These are phyloP conservation scores for Tephrocybe sp. DNA, from an alignment of 768 basidiomycete species.

Conservation along the genomic window DNA sequence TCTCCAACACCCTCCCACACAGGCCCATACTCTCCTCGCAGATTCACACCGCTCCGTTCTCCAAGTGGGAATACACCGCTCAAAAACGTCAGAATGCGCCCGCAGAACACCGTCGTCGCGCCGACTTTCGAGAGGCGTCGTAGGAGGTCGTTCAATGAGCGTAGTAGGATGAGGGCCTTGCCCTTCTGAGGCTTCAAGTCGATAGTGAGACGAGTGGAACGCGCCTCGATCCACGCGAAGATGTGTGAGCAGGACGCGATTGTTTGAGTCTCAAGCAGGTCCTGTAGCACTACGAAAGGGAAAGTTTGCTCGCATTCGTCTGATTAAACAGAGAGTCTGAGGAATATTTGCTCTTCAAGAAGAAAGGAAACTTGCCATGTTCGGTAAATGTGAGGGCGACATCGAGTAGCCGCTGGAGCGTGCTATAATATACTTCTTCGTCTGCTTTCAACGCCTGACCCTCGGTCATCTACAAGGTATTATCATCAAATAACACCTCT, in stretches of 20 bases:
- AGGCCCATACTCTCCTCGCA: conserved; percentile 85
- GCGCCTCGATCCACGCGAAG: conserved; percentile 84
- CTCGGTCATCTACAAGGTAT: conserved; percentile 56
- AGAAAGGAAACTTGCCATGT: conserved; percentile 48
- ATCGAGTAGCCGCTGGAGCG: conserved; percentile 65
- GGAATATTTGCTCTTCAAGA: neutral
- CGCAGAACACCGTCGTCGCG: conserved; percentile 83
- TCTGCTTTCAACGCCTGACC: conserved; percentile 59
- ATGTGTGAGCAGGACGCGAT: conserved; percentile 83
- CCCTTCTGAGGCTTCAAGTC: conserved; percentile 85
- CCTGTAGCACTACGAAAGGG: conserved; percentile 74
- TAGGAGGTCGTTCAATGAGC: conserved; percentile 85
- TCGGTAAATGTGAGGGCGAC: conserved; percentile 76
- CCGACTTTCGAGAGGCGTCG: conserved; percentile 86
- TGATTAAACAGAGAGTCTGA: conserved; percentile 24
- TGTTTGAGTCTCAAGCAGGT: conserved; percentile 84
- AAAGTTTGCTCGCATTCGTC: conserved; percentile 80
- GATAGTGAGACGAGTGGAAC: conserved; percentile 67
- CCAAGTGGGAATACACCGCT: conserved; percentile 85
- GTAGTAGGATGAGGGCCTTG: conserved; percentile 81
- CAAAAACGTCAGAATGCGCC: conserved; percentile 85
- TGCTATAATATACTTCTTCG: conserved; percentile 55
- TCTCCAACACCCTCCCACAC: conserved; percentile 69
- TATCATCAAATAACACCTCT: neutral
- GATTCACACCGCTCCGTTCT: conserved; percentile 89